Evolutionary conservation across 129 eudicot genomes (phyloP), one percentile per base, ranked within the genome.

Genomic region (Arctium lappa): DNA sequence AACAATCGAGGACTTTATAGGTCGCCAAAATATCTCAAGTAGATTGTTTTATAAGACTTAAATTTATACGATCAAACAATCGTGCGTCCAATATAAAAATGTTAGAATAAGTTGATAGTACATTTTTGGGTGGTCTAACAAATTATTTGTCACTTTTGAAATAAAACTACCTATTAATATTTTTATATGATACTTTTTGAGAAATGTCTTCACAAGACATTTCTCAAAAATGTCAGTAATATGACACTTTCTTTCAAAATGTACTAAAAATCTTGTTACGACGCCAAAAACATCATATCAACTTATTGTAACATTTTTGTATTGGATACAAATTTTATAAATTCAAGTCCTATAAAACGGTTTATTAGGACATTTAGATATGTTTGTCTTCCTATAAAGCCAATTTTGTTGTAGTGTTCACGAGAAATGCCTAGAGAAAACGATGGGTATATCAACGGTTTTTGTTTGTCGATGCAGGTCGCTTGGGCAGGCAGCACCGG

Each of bases 401-500:
- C 60, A 10, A 48, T 48, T 48, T 11, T 48, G 60, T 11, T 48
- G 16, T 10, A 48, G 0, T 46, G 0, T 11, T 46, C 65, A 53
- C 5, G 8, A 16, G 29, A 60, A 60, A 60, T 60, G 0, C 29
- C 68, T 2, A 60, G 8, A 60, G 66, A 27, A 34, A 56, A 3
- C 9, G 0, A 50, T 3, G 29, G 39, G 8, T 40, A 71, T 66
- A 69, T 56, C 79, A 82, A 63, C 29, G 27, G 7, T 32, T 68
- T 16, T 22, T 40, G 2, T 77, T 73, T 77, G 65, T 84, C 9
- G 33, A 44, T 84, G 80, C 80, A 96, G 99, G 90, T 90, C 99
- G 36, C 93, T 96, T 5, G 99, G 99, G 72, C 99, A 96, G 81
- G 98, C 97, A 6, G 99, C 99, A 68, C 99, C 99, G 40, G 97